Percentiles rank a stretch among this genome's conserved stretches.
These are phyloP conservation scores for Neurospora discreta DNA, from an alignment of 495 filamentous ascomycete genomes.

Conservation along the genomic window DNA sequence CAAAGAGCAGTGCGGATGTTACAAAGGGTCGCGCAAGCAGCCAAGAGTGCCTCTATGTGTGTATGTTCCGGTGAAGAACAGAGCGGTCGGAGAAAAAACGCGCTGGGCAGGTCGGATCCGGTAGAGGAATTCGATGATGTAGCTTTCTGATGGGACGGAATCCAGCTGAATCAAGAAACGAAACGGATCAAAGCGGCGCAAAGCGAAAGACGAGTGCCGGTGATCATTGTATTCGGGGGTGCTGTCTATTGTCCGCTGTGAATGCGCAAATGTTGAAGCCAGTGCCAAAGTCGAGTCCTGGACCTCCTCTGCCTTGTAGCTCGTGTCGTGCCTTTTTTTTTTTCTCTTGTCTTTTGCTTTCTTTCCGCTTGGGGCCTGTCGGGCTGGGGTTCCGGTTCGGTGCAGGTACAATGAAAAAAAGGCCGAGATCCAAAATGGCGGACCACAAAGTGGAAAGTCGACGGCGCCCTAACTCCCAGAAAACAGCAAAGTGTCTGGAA, in stretches of 20 bases:
- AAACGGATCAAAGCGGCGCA: constrained; percentile 38
- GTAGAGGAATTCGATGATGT: not conserved
- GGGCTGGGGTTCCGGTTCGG: not conserved
- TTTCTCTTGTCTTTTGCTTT: not conserved
- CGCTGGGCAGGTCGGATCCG: not conserved
- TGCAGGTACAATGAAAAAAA: not conserved
- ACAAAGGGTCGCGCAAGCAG: not conserved
- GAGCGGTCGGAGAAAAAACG: not conserved
- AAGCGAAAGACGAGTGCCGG: constrained; percentile 33
- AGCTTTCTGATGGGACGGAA: not conserved
- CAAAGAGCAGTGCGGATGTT: not conserved
- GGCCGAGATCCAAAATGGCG: not conserved
- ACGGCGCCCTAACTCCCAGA: not conserved
- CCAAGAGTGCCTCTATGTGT: not conserved
- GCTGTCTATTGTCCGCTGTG: constrained; percentile 11
- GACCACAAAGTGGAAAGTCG: not conserved
- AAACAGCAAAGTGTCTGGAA: not conserved
- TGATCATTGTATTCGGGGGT: constrained; percentile 34
- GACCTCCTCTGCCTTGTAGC: not conserved
- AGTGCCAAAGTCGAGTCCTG: not conserved
- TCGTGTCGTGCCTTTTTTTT: not conserved
- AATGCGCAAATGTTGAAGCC: not conserved
- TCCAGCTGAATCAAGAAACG: constrained; percentile 30
- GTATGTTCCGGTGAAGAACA: not conserved
- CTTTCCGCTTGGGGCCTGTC: not conserved